A percentile compares a stretch with the other conserved stretches of the same genome.
These are phyloP conservation scores for Candida incommunis DNA, from an alignment of 805 yeast species.

Conservation along the genomic window DNA sequence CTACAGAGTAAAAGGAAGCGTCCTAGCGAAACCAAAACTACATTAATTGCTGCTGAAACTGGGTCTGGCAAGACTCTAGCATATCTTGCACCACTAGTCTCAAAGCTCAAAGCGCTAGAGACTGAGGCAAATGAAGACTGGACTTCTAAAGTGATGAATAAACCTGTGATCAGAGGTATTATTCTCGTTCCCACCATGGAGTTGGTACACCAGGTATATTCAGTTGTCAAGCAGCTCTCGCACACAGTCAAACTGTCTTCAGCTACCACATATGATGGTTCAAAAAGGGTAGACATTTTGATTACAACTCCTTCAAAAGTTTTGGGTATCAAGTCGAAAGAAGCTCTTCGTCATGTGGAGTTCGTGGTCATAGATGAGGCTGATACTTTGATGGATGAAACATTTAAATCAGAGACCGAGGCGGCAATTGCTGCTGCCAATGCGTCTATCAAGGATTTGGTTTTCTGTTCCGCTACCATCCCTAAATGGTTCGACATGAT, in stretches of 20 bases:
- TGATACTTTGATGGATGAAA: slow-evolving; percentile 74
- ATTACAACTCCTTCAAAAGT: slow-evolving; percentile 68
- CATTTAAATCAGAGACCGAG: slow-evolving; percentile 55
- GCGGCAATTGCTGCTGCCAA: slow-evolving; percentile 35
- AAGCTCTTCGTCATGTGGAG: background rate
- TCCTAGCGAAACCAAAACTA: slow-evolving; percentile 35
- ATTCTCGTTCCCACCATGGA: slow-evolving; percentile 87
- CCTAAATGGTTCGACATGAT: slow-evolving; percentile 62
- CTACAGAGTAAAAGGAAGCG: slow-evolving; percentile 27
- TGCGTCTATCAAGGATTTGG: slow-evolving; percentile 43
- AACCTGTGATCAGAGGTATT: slow-evolving; percentile 47
- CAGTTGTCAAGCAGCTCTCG: slow-evolving; percentile 19
- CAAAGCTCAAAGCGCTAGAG: slow-evolving; percentile 50
- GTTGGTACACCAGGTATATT: slow-evolving; percentile 64
- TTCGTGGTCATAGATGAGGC: slow-evolving; percentile 81
- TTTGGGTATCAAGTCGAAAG: slow-evolving; percentile 21
- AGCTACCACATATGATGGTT: slow-evolving; percentile 9
- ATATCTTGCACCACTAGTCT: slow-evolving; percentile 62
- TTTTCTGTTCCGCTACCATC: slow-evolving; percentile 83
- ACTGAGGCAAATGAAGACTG: slow-evolving; percentile 23
- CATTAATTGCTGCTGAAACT: slow-evolving; percentile 87
- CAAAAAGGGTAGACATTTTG: slow-evolving; percentile 53
- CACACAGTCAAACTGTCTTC: slow-evolving; percentile 11
- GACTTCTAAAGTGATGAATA: slow-evolving; percentile 15
- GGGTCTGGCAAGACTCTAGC: slow-evolving; percentile 97